A percentile compares a stretch with the other conserved stretches of the same genome.
Conservation (phyloP, 805 yeast species). For the Cyberlindnera petersonii region DNA sequence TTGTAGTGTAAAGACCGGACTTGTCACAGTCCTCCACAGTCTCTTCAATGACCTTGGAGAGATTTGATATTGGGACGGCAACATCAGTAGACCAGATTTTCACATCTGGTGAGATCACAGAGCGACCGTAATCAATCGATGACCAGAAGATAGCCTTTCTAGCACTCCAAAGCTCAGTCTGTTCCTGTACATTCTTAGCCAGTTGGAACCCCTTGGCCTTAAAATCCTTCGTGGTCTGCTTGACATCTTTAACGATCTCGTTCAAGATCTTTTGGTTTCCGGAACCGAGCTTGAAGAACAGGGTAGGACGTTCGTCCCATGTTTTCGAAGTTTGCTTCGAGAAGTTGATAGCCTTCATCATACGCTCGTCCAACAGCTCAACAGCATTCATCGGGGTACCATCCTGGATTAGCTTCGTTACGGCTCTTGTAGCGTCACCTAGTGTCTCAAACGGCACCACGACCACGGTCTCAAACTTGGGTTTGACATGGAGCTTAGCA, state of each 20-base stretch:
- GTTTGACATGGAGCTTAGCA: constrained; percentile 61
- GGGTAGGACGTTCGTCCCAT: constrained; percentile 57
- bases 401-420: constrained; percentile 52
- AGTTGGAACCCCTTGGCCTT: constrained; percentile 51
- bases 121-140: constrained; percentile 59
- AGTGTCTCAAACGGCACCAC: constrained; percentile 65
- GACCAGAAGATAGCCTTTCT: constrained; percentile 71
- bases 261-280: constrained; percentile 36
- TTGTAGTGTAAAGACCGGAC: constrained; percentile 52
- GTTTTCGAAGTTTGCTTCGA: constrained; percentile 49
- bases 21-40: constrained; percentile 55
- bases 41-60: constrained; percentile 57
- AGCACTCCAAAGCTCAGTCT: constrained; percentile 68
- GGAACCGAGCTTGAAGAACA: constrained; percentile 62
- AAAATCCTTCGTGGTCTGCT: constrained; percentile 45
- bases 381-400: constrained; percentile 70
- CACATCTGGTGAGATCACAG: constrained; percentile 40
- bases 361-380: constrained; percentile 67
- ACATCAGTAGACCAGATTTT: constrained; percentile 74
- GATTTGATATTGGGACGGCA: constrained; percentile 70
- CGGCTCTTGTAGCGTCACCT: constrained; percentile 67
- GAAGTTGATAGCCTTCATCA: constrained; percentile 61
- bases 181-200: constrained; percentile 55
- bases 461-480: constrained; percentile 60
- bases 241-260: constrained; percentile 44